Evolutionary conservation across 352 stramenopile species (phyloP), one percentile per base, ranked within the genome.

Genomic region (Globisporangium abappressorium): DNA sequence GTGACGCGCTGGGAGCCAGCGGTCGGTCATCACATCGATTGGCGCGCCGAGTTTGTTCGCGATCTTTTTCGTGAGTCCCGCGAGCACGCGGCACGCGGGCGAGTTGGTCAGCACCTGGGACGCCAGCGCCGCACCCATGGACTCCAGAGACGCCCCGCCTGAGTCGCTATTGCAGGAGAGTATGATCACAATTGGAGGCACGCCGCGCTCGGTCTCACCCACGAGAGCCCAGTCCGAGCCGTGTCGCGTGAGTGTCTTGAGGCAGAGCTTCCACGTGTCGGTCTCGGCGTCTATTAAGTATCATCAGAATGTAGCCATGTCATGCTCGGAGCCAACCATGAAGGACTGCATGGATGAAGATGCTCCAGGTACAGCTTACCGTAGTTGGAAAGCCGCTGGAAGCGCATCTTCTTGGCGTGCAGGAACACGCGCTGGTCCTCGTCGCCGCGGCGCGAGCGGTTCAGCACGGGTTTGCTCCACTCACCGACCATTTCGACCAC

Each of bases 1-100:
- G 20, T 73, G 65, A 22, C 76, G 76, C 26, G 63, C 46, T 1
- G 87, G 87, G 2, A 95, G 70, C 85, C 87, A 94, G 65, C 90
- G 87, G 26, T 95, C 83, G 6, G 85, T 93, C 85, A 95, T 95
- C 46, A 94, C 84, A 57, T 95, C 87, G 47, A 93, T 70, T 0
- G 87, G 87, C 0, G 83, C 72, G 14, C 87, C 87, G 2, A 95
- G 72, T 54, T 95, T 94, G 70, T 91, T 93, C 34, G 81, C 87
- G 38, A 93, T 80, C 70, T 94, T 93, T 70, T 95, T 95, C 14
- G 87, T 94, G 26, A 95, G 71, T 2, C 87, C 87, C 2, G 84
- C 84, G 11, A 95, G 71, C 11, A 94, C 82, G 3, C 85, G 85
- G 55, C 85, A 92, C 3, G 85, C 76, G 5, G 84, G 85, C 8